A percentile compares a stretch with the other conserved stretches of the same genome.
These are phyloP conservation scores for Phalaenopsis aphrodite DNA, from an alignment of 106 monocot species.

Conservation along the genomic window DNA sequence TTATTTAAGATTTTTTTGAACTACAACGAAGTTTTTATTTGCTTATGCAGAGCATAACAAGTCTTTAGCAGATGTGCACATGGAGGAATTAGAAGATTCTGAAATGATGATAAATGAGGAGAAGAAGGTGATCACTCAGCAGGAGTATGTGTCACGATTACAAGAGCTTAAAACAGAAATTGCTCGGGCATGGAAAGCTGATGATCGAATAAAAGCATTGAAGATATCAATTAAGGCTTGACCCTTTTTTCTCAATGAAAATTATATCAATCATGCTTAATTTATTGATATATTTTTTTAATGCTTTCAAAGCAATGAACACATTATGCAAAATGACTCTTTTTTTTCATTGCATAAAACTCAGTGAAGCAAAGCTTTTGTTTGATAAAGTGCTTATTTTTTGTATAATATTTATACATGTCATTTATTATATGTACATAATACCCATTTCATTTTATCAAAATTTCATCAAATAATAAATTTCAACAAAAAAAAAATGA, in stretches of 20 bases:
- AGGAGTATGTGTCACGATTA: constrained; percentile 26
- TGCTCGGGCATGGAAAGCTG: constrained; percentile 23
- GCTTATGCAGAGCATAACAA: constrained; percentile 17
- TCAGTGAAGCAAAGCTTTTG: too few relatives aligned
- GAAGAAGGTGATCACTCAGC: constrained; percentile 16
- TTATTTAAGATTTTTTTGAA: not conserved
- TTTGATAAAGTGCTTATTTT: too few relatives aligned
- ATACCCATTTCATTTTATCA: too few relatives aligned
- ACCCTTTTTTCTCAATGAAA: not conserved
- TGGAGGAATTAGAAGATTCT: constrained; percentile 30
- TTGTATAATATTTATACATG: too few relatives aligned
- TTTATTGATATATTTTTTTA: not conserved
- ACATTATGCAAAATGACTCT: too few relatives aligned
- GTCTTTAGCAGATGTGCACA: constrained; percentile 19
- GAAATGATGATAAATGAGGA: constrained; percentile 20
- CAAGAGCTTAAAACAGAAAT: constrained; percentile 33
- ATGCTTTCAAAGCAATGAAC: too few relatives aligned
- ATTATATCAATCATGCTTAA: not conserved
- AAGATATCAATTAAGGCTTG: constrained; percentile 33
- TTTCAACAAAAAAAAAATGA: too few relatives aligned
- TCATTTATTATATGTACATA: too few relatives aligned
- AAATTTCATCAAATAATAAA: too few relatives aligned
- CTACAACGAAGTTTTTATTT: not conserved
- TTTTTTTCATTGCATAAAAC: too few relatives aligned
- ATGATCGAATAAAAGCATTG: constrained; percentile 25